Evolutionary conservation across 192 early-diverging fungal species (phyloP).

Genomic region (Coemansia sp.): DNA sequence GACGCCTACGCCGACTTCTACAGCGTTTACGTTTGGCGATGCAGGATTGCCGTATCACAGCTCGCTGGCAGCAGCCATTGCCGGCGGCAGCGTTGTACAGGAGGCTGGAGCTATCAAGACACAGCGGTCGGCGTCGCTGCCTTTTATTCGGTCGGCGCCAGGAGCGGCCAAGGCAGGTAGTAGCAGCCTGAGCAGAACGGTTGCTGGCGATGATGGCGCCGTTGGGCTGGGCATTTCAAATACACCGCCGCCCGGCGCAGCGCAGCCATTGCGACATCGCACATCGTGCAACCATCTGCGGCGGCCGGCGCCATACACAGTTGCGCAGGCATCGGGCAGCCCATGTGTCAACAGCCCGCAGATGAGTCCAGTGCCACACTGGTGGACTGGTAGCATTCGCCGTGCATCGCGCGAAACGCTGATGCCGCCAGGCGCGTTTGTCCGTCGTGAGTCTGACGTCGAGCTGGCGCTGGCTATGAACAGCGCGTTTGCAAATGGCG

Average conservation of each 20-base stretch:
- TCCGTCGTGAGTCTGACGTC: conserved; percentile 47
- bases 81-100: conserved; percentile 8
- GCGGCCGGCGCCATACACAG: conserved; percentile 46
- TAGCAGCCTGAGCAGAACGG: conserved; percentile 36
- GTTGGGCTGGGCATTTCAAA: conserved; percentile 32
- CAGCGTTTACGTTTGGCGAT: conserved; percentile 38
- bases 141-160: conserved; percentile 33
- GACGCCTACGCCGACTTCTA: conserved; percentile 48
- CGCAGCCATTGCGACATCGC: conserved; percentile 44
- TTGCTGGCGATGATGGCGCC: conserved; percentile 19
- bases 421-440: conserved; percentile 13
- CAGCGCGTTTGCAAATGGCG: conserved; percentile 43
- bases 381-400: conserved; percentile 33
- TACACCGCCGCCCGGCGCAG: conserved; percentile 21
- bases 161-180: conserved; percentile 4
- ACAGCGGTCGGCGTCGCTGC: conserved; percentile 52
- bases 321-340: conserved; percentile 23
- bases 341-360: conserved; percentile 48
- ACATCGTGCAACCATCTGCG: conserved; percentile 46
- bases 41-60: conserved; percentile 8
- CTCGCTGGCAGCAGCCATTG: conserved; percentile 26
- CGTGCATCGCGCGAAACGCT: conserved; percentile 43
- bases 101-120: conserved; percentile 36
- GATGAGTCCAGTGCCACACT: conserved; percentile 40
- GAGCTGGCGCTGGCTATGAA: conserved; percentile 55